These are phyloP conservation scores for Eutrema salsugineum DNA, from an alignment of 441 rosid species.

Conservation along the genomic window DNA sequence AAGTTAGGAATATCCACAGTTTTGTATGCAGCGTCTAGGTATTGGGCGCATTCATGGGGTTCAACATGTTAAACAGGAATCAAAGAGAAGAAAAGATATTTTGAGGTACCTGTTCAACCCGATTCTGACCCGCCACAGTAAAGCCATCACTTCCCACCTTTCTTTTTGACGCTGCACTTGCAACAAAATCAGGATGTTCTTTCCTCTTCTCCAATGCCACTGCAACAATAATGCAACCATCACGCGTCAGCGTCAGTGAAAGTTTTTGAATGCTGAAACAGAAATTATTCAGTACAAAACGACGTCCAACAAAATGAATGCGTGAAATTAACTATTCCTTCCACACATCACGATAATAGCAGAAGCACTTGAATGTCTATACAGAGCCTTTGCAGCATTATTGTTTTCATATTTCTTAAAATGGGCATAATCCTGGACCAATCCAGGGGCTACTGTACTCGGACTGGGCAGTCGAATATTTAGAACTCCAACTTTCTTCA, in stretches of 20 bases:
- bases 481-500: background rate
- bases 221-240: conserved; percentile 23
- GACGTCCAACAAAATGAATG: background rate
- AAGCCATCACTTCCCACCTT: conserved; percentile 29
- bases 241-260: background rate
- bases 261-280: background rate
- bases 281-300: background rate
- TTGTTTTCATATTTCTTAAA: background rate
- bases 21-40: conserved; percentile 1
- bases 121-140: conserved; percentile 22
- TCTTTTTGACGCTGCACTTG: conserved; percentile 36
- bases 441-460: background rate
- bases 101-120: conserved; percentile 38
- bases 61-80: conserved; percentile 1
- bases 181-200: conserved; percentile 40
- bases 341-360: conserved; percentile 3
- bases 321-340: background rate
- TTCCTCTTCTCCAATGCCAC: conserved; percentile 54
- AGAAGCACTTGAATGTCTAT: background rate
- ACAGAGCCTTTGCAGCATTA: background rate
- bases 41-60: background rate
- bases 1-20: background rate
- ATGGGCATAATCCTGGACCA: background rate
- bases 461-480: background rate
- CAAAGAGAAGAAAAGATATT: background rate